phyloP scores from a whole-genome alignment of 352 stramenopile genomes.

The Globisporangium heterothallicum region DNA sequence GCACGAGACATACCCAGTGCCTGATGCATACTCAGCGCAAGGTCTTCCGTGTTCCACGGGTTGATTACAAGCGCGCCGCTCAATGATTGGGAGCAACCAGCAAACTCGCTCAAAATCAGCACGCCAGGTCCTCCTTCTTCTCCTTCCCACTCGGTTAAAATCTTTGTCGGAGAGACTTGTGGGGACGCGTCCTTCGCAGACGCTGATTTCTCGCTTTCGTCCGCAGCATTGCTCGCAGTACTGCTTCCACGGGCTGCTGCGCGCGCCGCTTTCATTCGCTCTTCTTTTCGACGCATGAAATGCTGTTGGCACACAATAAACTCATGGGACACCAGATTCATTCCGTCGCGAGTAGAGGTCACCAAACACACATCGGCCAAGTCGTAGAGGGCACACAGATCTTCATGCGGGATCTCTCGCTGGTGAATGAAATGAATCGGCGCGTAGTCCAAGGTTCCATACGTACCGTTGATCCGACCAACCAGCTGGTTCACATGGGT shows the following conservation, averaged over 20 bases:
- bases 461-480: slow-evolving; percentile 85
- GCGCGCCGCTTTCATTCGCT: slow-evolving; percentile 45
- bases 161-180: slow-evolving; percentile 38
- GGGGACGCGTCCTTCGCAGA: slow-evolving; percentile 16
- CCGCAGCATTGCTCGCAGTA: neutral
- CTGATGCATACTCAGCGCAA: slow-evolving; percentile 77
- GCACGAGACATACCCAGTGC: slow-evolving; percentile 79
- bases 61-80: slow-evolving; percentile 86
- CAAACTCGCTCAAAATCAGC: slow-evolving; percentile 86
- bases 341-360: slow-evolving; percentile 84
- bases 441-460: slow-evolving; percentile 81
- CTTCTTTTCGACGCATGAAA: slow-evolving; percentile 75
- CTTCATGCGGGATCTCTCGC: slow-evolving; percentile 64
- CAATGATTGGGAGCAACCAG: slow-evolving; percentile 82
- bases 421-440: slow-evolving; percentile 92
- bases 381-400: slow-evolving; percentile 87
- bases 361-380: slow-evolving; percentile 86
- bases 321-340: slow-evolving; percentile 89
- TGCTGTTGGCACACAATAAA: slow-evolving; percentile 87
- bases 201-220: neutral
- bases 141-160: slow-evolving; percentile 71
- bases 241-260: slow-evolving; percentile 15
- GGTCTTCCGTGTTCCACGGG: slow-evolving; percentile 84
- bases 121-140: slow-evolving; percentile 80
- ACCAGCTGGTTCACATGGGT: slow-evolving; percentile 87